A percentile compares a stretch with the other conserved stretches of the same genome.
Evolutionary conservation across 345 rosid genomes (phyloP).

Genomic region (Hypericum perforatum): DNA sequence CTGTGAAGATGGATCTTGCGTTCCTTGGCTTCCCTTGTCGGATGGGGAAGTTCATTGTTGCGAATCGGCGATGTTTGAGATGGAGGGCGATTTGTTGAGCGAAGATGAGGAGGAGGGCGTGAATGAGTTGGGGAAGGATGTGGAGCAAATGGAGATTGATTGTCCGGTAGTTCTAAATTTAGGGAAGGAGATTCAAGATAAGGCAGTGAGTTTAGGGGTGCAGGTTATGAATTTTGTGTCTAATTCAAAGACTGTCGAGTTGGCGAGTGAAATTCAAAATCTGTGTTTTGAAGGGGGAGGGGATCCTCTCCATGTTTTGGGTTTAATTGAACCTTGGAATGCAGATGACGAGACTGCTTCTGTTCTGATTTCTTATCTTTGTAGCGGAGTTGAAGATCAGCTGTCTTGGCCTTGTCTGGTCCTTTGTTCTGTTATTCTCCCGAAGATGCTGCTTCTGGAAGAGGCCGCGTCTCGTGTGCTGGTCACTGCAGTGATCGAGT

Average conservation of each 20-base stretch:
- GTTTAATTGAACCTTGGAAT: slow-evolving; percentile 63
- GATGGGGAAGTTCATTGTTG: slow-evolving; percentile 22
- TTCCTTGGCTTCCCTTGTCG: slow-evolving; percentile 56
- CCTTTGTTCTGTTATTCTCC: slow-evolving; percentile 55
- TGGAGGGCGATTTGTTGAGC: slow-evolving; percentile 13
- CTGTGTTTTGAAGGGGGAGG: slow-evolving; percentile 37
- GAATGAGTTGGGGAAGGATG: slow-evolving; percentile 18
- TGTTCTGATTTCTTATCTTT: slow-evolving; percentile 39
- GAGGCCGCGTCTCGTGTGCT: slow-evolving; percentile 53
- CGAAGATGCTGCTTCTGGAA: slow-evolving; percentile 51
- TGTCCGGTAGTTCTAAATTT: background rate
- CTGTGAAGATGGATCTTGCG: background rate
- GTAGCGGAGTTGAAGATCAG: slow-evolving; percentile 29
- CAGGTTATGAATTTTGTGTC: slow-evolving; percentile 37
- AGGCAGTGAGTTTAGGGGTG: slow-evolving; percentile 30
- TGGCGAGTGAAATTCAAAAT: slow-evolving; percentile 39
- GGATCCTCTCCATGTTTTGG: slow-evolving; percentile 34
- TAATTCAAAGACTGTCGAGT: slow-evolving; percentile 24
- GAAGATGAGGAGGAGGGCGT: slow-evolving; percentile 27
- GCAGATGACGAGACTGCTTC: slow-evolving; percentile 59
- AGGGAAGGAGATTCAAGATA: slow-evolving; percentile 20
- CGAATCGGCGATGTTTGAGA: slow-evolving; percentile 13
- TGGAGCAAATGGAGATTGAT: slow-evolving; percentile 22
- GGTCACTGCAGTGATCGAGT: slow-evolving; percentile 38
- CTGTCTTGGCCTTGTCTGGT: slow-evolving; percentile 61